A percentile compares a stretch with the other conserved stretches of the same genome.
phyloP scores from a whole-genome alignment of 108 stramenopile species.

The Cyclotella baltica region DNA sequence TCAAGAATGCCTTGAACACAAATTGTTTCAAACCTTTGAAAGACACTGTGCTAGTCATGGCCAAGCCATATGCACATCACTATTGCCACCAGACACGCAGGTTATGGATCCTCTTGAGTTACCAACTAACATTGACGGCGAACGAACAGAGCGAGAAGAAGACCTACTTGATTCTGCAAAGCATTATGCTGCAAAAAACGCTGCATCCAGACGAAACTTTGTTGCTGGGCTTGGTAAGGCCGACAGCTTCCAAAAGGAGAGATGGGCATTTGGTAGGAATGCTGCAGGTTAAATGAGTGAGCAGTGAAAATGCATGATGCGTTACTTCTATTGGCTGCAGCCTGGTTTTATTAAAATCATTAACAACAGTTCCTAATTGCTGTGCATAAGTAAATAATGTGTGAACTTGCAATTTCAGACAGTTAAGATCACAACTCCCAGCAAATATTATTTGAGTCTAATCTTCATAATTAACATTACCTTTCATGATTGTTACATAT shows the following conservation, averaged over 20 bases:
- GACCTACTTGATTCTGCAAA: conserved; percentile 41
- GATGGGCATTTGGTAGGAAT: not conserved
- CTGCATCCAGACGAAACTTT: conserved; percentile 24
- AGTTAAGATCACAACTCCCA: no score
- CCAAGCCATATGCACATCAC: conserved; percentile 8
- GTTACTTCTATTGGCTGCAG: no score
- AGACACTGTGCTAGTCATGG: not conserved
- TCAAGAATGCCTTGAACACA: conserved; percentile 50
- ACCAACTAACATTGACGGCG: not conserved
- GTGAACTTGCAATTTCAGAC: no score
- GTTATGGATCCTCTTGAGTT: conserved; percentile 31
- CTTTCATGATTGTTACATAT: no score
- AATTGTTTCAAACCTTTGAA: conserved; percentile 28
- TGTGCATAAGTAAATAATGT: no score
- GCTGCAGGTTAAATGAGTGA: no score
- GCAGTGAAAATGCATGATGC: no score
- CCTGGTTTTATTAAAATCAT: no score
- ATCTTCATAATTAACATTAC: no score
- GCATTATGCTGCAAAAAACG: conserved; percentile 31
- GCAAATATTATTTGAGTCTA: no score
- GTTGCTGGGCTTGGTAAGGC: not conserved
- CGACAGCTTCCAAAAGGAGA: not conserved
- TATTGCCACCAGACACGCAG: conserved; percentile 30
- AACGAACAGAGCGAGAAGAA: not conserved
- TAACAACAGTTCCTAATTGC: no score